Base-by-base conservation (phyloP, 1,284 basidiomycete genomes). In the Heimioporus retisporus region DNA sequence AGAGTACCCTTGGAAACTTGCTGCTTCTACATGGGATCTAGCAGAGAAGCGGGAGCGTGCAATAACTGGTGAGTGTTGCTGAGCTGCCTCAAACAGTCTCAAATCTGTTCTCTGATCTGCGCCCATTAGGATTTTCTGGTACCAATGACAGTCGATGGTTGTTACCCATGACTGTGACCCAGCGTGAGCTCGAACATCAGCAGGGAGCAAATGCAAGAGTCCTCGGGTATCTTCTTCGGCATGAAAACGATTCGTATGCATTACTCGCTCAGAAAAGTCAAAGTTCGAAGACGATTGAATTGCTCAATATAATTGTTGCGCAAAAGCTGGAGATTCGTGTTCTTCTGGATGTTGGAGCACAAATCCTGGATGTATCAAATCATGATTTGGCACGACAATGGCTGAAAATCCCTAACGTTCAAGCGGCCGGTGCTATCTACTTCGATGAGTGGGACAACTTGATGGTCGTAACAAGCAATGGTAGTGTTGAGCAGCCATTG, bases 11-110 rank as follows among this genome's bases (percentile, higher is more conserved):
- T 66, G 72, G 31, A 87, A 86, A 69, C 72, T 88, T 4, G 70
- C 80, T 2, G 81, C 84, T 7, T 85, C 83, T 18, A 81, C 80
- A 0, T 88, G 86, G 85, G 86, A 88, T 75, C 72, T 88, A 35
- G 84, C 82, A 0, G 81, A 82, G 60, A 61, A 56, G 7, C 57
- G 55, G 2, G 61, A 60, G 2, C 57, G 23, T 18, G 2, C 53
- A 0, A 2, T 68, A 16, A 72, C 71, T 0, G 71, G 71, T 71
- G 14, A 61, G 65, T 6, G 43, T 48, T 13, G 11, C 25, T 28
- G 35, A 31, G 7, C 7, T 31, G 4, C 16, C 8, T 44, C 8
- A 31, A 43, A 14, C 31, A 31, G 31, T 7, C 7, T 31, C 31
- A 7, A 31, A 31, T 31, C 31, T 31, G 31, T 31, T 31, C 31